Conservation (phyloP, 495 filamentous ascomycete genomes). For the Tuber borchii region DNA sequence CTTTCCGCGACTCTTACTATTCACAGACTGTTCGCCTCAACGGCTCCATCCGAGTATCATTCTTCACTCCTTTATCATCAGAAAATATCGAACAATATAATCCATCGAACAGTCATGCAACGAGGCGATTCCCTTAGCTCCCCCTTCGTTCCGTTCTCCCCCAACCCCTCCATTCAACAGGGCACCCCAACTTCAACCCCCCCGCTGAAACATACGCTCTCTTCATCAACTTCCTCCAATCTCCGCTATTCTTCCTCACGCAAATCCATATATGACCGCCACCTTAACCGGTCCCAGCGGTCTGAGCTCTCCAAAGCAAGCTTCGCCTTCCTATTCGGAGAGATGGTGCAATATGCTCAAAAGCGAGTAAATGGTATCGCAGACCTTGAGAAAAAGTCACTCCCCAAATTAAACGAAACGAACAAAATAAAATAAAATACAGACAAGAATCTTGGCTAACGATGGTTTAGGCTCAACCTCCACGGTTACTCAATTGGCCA, state of each 20-base stretch:
- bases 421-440: neutral
- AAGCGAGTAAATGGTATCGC: constrained; percentile 81
- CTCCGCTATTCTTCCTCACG: constrained; percentile 88
- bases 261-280: constrained; percentile 96
- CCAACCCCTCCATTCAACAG: constrained; percentile 38
- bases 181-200: constrained; percentile 35
- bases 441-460: constrained; percentile 7
- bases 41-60: neutral
- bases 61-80: neutral
- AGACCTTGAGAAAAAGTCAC: constrained; percentile 81
- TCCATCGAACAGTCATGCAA: constrained; percentile 22
- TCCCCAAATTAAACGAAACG: neutral
- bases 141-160: constrained; percentile 40
- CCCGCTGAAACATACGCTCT: constrained; percentile 35
- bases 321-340: constrained; percentile 91
- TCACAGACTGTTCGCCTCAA: neutral
- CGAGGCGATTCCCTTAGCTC: constrained; percentile 28
- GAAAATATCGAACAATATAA: neutral
- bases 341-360: constrained; percentile 96
- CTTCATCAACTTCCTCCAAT: constrained; percentile 48
- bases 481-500: constrained; percentile 94
- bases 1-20: neutral
- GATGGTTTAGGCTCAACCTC: constrained; percentile 63
- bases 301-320: constrained; percentile 82
- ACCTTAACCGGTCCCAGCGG: constrained; percentile 78